phyloP scores from a whole-genome alignment of 202 grass and related monocot species.

The Saccharum hybrid region DNA sequence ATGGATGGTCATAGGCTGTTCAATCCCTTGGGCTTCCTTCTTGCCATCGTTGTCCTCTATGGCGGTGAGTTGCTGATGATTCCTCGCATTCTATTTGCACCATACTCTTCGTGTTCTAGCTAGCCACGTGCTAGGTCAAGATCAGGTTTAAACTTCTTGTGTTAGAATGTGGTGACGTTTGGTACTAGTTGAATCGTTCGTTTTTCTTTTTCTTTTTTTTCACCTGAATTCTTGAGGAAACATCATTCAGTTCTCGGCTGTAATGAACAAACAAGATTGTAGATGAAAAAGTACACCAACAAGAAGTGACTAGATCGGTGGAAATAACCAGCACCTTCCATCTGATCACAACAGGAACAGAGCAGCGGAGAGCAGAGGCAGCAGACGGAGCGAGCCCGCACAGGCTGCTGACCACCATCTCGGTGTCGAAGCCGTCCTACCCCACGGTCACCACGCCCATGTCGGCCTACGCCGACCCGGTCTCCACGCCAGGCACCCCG shows the following conservation, averaged over 20 bases:
- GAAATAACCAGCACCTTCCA: neutral
- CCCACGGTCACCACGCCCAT: conserved; percentile 54
- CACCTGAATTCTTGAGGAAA: neutral
- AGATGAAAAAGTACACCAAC: neutral
- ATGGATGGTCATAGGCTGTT: conserved; percentile 54
- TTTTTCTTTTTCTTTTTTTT: too few species aligned
- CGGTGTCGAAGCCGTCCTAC: conserved; percentile 73
- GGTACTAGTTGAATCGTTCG: too few species aligned
- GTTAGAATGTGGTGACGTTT: too few species aligned
- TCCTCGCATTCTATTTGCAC: neutral
- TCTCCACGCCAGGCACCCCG: conserved; percentile 24
- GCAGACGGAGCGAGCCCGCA: neutral
- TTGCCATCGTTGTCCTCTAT: conserved; percentile 37
- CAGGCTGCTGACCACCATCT: conserved; percentile 65
- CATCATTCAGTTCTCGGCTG: neutral
- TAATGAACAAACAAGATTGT: neutral
- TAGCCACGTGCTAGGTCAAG: too few species aligned
- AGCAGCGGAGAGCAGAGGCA: conserved; percentile 32
- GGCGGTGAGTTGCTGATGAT: conserved; percentile 50
- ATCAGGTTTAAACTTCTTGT: too few species aligned
- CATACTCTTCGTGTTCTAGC: too few species aligned
- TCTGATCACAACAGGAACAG: conserved; percentile 38
- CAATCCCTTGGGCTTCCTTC: conserved; percentile 44
- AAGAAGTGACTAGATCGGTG: neutral
- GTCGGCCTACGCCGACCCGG: conserved; percentile 23